Evolutionary conservation across 2,329 filamentous ascomycete genomes (phyloP), one percentile per base, ranked within the genome.

Genomic region (Penicillium sp.): DNA sequence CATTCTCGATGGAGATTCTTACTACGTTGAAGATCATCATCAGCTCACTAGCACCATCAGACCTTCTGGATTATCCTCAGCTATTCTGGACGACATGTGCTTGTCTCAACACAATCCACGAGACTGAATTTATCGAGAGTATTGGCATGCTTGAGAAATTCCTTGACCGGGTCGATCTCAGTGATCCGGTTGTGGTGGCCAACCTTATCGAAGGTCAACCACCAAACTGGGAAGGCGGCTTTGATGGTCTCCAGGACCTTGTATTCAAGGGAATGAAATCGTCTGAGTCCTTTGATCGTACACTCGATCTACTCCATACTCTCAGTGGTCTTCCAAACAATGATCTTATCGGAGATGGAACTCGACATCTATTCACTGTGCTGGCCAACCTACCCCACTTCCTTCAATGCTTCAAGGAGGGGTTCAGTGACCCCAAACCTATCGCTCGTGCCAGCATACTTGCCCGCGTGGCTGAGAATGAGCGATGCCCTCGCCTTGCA

Each of bases 71-170:
- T n/a, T 97, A 96, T 64, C 94, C 94, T 2, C 93, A 97, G 69
- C 80, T 99, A 1, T 97, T 99, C 75, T 99, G 95, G 95, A 96
- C 93, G 0, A 96, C 91, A 0, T 97, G 93, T 68, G 94, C 94
- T 12, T 99, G 94, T 71, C 79, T 99, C 21, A 93, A 97, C 69
- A 97, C 94, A 0, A 96, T 97, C 69, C 96, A 97, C 63, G 95
- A 99, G 75, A 85, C 89, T 23, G 94, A 99, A 70, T 99, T 96
- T 62, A 84, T 94, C 61, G 94, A 97, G 71, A 92, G 90, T 23
- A 80, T 97, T 13, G 88, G 90, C 52, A 97, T 99, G 90, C 82
- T 99, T 10, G 90, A 96, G 58, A 89, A 90, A 68, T 86, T 96
- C 37, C 77, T 99, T 23, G 84, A 86, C 64, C 96, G 94, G 72